Evolutionary conservation across 2,329 filamentous ascomycete genomes (phyloP), one percentile per base, ranked within the genome.

Genomic region (Zasmidium angulare): DNA sequence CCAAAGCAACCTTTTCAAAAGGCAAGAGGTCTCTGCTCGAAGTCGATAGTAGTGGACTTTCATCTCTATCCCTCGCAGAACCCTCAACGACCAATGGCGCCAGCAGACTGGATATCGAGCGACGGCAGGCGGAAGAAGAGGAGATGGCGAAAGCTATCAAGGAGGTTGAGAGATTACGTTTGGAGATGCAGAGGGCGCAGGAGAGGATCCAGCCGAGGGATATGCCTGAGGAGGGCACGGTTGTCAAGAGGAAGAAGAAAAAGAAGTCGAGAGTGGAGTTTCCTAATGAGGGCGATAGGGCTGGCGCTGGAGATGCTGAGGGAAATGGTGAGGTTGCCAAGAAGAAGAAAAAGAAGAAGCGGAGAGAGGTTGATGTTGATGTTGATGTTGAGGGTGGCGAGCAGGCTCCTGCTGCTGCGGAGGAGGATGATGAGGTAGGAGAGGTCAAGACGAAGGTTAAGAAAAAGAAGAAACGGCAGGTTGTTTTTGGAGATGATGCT

Each of bases 91-190:
- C 43, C 1, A 66, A 56, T 36, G 64, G 62, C 36, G 61, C 60
- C n/a, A 66, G 64, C 50, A 69, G 74, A 50, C 78, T 83, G 50
- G 85, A 89, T 58, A 81, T 86, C 53, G 89, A 91, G 69, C 81
- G 82, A 54, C 84, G 88, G 64, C 84, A 88, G 71, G 85, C 84
- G 17, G 91, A 96, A 70, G 92, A 97, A 61, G 86, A 85, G 1
- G 93, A 97, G 76, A 96, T 97, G 91, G 86, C 86, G 48, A 86
- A 86, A 69, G 95, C 93, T 9, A 86, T 97, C 81, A 88, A 88
- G 73, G 90, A 97, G 74, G 90, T 99, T 2, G 93, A 98, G 78
- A 82, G 87, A 53, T 78, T 96, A 60, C 82, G 95, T 54, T 79
- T 97, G 58, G 91, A 96, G 76, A 96, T 98, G 92, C 90, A 93